A percentile compares a stretch with the other conserved stretches of the same genome.
phyloP scores from a whole-genome alignment of 2,329 filamentous ascomycete species.

The Truncatella angustata region DNA sequence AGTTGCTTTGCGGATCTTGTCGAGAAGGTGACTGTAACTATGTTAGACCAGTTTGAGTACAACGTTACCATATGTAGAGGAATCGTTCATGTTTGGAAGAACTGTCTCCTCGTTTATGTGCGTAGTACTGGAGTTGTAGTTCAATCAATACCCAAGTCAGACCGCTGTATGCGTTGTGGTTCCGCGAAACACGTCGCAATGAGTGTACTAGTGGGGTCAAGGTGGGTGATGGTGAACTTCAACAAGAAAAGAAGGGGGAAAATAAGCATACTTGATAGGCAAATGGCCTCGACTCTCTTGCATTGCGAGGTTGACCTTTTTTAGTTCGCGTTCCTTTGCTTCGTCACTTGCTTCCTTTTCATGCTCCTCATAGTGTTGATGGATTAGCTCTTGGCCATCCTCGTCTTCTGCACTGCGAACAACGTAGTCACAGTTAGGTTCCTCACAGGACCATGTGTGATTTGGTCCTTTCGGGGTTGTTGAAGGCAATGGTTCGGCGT shows the following conservation, averaged over 20 bases:
- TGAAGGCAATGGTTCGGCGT: slow-evolving; percentile 49
- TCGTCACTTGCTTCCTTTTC: slow-evolving; percentile 51
- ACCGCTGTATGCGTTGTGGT: too few relatives aligned
- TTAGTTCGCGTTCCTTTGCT: slow-evolving; percentile 29
- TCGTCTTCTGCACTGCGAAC: slow-evolving; percentile 61
- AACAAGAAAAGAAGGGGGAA: slow-evolving; percentile 30
- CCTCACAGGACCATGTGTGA: slow-evolving; percentile 65
- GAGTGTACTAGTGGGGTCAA: slow-evolving; percentile 9
- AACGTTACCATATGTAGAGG: slow-evolving; percentile 14
- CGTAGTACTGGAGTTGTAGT: too few relatives aligned
- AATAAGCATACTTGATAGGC: slow-evolving; percentile 53
- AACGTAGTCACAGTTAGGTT: slow-evolving; percentile 62
- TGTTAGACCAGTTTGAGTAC: slow-evolving; percentile 2
- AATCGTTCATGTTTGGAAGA: neutral
- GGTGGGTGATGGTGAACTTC: slow-evolving; percentile 24
- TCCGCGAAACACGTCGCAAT: too few relatives aligned
- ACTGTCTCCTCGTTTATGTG: neutral
- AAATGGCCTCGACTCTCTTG: slow-evolving; percentile 56
- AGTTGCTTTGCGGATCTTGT: slow-evolving; percentile 12
- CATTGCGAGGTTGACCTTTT: slow-evolving; percentile 49
- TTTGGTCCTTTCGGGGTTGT: slow-evolving; percentile 52
- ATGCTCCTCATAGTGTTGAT: slow-evolving; percentile 60
- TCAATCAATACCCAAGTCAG: too few relatives aligned
- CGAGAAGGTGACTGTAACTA: slow-evolving; percentile 11
- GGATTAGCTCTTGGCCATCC: slow-evolving; percentile 54